Conservation (phyloP, 805 yeast species). For the Saccharomycodes ludwigii region DNA sequence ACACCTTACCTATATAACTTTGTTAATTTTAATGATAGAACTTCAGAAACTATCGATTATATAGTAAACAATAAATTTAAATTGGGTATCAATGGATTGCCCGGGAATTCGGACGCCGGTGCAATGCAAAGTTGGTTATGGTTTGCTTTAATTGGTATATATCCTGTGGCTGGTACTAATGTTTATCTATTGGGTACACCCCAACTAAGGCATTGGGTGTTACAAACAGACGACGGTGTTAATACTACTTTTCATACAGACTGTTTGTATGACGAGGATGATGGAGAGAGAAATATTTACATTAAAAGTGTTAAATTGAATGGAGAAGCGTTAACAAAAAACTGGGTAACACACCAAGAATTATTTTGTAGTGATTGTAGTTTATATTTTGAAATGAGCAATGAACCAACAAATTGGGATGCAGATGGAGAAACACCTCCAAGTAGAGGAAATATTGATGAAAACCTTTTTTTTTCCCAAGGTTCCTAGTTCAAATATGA, state of each 20-base stretch:
- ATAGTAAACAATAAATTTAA: conserved; percentile 18
- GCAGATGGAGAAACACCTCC: conserved; percentile 18
- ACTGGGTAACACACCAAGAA: conserved; percentile 24
- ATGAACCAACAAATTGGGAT: conserved; percentile 16
- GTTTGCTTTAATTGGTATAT: conserved; percentile 24
- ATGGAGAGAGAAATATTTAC: conserved; percentile 13
- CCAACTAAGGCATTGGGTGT: conserved; percentile 15
- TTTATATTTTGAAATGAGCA: conserved; percentile 12
- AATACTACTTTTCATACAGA: conserved; percentile 16
- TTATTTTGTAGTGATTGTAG: conserved; percentile 21
- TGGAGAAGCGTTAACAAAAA: conserved; percentile 18
- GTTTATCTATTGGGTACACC: conserved; percentile 24
- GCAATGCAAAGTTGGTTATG: conserved; percentile 29
- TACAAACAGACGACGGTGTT: conserved; percentile 18
- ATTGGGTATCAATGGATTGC: conserved; percentile 21
- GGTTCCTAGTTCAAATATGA: too few species aligned
- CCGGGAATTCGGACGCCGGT: conserved; percentile 29
- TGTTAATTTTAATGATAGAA: conserved; percentile 19
- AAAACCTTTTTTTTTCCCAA: too few species aligned
- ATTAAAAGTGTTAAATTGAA: conserved; percentile 22
- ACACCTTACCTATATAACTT: conserved; percentile 26
- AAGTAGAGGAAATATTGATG: conserved; percentile 17
- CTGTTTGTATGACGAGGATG: conserved; percentile 10
- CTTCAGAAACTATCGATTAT: conserved; percentile 22
- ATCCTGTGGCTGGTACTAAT: conserved; percentile 26